A percentile compares a stretch with the other conserved stretches of the same genome.
Conservation (phyloP, 768 basidiomycete species). For the Dentipellis sp. region DNA sequence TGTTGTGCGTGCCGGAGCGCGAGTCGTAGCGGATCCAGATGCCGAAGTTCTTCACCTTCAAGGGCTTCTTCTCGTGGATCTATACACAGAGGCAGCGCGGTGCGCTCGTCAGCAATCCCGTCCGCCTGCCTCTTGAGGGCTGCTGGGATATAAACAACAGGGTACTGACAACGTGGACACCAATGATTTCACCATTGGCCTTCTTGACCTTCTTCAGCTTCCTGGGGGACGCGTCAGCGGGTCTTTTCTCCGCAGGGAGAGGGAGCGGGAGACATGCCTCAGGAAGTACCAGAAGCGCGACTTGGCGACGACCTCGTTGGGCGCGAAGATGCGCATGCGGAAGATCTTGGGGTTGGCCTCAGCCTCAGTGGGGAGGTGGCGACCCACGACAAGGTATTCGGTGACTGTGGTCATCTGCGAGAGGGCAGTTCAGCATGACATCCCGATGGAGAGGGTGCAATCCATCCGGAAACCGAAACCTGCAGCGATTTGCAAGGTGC, state of each 20-base stretch:
- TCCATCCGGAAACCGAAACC: slow-evolving; percentile 1
- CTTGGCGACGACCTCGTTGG: slow-evolving; percentile 98
- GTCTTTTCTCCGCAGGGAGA: not conserved
- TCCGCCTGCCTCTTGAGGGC: slow-evolving; percentile 86
- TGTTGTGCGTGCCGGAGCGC: slow-evolving; percentile 99
- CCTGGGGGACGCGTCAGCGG: slow-evolving; percentile 28
- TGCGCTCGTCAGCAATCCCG: slow-evolving; percentile 29
- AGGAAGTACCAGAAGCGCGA: slow-evolving; percentile 99
- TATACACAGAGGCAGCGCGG: slow-evolving; percentile 27
- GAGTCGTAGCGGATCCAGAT: slow-evolving; percentile 99
- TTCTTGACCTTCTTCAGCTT: slow-evolving; percentile 99
- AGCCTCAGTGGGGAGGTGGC: slow-evolving; percentile 89
- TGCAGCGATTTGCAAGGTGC: not conserved
- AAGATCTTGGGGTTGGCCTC: slow-evolving; percentile 97
- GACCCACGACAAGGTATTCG: slow-evolving; percentile 97
- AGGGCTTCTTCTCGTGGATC: slow-evolving; percentile 96
- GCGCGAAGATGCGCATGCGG: slow-evolving; percentile 99
- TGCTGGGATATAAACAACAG: slow-evolving; percentile 30
- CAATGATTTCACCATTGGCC: slow-evolving; percentile 98
- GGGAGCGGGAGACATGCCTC: slow-evolving; percentile 37
- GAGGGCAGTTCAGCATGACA: not conserved
- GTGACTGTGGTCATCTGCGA: slow-evolving; percentile 57
- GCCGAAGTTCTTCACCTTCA: slow-evolving; percentile 99
- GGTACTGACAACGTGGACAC: slow-evolving; percentile 89
- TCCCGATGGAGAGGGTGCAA: not conserved